Evolutionary conservation across 768 basidiomycete species (phyloP), one percentile per base, ranked within the genome.

Genomic region (Sutorius australiensis): DNA sequence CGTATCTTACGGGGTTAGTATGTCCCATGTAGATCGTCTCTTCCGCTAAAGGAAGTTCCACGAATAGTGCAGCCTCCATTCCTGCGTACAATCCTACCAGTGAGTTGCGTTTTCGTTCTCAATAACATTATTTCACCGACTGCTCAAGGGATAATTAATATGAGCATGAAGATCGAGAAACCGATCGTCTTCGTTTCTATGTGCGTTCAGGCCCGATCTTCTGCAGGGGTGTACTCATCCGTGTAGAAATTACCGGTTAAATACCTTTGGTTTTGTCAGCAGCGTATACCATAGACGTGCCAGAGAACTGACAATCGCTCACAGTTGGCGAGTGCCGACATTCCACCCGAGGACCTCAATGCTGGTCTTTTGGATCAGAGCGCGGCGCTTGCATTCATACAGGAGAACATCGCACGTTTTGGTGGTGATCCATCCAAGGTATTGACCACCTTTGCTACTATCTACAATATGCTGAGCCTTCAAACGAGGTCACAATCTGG

Each of bases 361-460:
- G 75, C 75, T 2, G 85, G 85, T 13, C 67, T 87, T 14, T 71
- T 70, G 32, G 87, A 89, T 62, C 84, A 87, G 65, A 70, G 75
- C 1, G 70, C 74, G 31, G 83, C 84, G 0, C 66, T 90, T 0
- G 58, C 70, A 14, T 89, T 86, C 65, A 68, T 88, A 0, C 78
- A 85, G 55, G 71, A 82, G n/a, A 84, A 89, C 58, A 81, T 87
- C 16, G 76, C 71, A 3, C 75, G 75, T 3, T 88, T 88, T 60
- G 84, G 84, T 12, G 86, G 86, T 1, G 80, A 86, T 65, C 78
- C 79, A 13, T 56, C 67, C 12, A 85, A 83, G 69, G 82, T 61
- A 46, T 13, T 75, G 7, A 2, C 24, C 4, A 19, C 24, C 13
- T 17, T 49, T 24, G 2, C 10, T 16, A 1, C 6, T 30, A 16